Percentiles rank a stretch among this genome's conserved stretches.
These are phyloP conservation scores for Aspergillus homomorphus DNA, from an alignment of 495 filamentous ascomycete genomes.

Conservation along the genomic window DNA sequence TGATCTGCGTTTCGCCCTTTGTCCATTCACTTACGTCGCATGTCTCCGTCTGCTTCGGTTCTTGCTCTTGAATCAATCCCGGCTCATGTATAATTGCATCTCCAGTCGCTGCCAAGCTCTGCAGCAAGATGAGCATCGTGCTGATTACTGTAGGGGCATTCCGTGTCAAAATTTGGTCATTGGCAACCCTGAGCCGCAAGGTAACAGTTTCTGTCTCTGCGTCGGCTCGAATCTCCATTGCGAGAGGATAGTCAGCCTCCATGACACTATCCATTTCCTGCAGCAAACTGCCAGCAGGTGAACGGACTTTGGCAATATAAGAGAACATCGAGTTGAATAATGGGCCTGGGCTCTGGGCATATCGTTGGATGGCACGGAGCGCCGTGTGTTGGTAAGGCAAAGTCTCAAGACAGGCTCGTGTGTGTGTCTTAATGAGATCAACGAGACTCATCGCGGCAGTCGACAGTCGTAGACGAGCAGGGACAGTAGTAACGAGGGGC, in stretches of 20 bases:
- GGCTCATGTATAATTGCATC: too few relatives aligned
- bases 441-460: background rate
- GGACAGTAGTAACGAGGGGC: constrained; percentile 78
- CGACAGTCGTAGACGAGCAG: constrained; percentile 42
- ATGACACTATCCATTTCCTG: constrained; percentile 23
- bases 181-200: constrained; percentile 18
- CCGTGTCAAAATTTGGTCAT: too few relatives aligned
- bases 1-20: background rate
- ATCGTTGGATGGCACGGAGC: constrained; percentile 25
- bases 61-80: background rate
- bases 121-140: too few relatives aligned
- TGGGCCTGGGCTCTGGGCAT: constrained; percentile 16
- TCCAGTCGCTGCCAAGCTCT: too few relatives aligned
- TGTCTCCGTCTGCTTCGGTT: background rate
- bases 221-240: constrained; percentile 25
- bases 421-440: too few relatives aligned
- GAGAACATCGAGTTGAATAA: constrained; percentile 22
- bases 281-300: constrained; percentile 9
- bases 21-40: constrained; percentile 6
- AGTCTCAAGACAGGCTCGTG: too few relatives aligned
- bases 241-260: constrained; percentile 23
- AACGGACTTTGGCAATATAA: background rate
- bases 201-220: constrained; percentile 14
- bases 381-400: constrained; percentile 21
- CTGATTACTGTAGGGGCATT: too few relatives aligned